Conservation (phyloP, 495 filamentous ascomycete species). For the Pseudoneurospora amorphoporcata region DNA sequence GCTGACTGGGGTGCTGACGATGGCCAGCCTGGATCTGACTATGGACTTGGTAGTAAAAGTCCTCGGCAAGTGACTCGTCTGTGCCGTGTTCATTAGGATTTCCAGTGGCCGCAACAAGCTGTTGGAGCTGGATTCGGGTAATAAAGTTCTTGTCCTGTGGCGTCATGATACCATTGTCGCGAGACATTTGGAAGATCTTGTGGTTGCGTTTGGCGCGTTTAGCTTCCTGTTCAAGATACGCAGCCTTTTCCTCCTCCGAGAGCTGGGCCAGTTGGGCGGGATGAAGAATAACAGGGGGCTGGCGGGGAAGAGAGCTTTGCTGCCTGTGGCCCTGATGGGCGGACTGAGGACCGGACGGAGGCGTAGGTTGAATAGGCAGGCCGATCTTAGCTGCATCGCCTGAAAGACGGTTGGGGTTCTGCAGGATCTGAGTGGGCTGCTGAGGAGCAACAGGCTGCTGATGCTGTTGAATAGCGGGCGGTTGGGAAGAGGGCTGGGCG, state of each 20-base stretch:
- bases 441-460: constrained; percentile 36
- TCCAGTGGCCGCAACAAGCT: constrained; percentile 83
- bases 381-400: constrained; percentile 27
- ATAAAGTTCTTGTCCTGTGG: constrained; percentile 99
- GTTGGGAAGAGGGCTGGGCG: constrained; percentile 16
- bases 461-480: constrained; percentile 31
- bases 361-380: constrained; percentile 14
- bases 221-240: constrained; percentile 80
- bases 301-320: constrained; percentile 28
- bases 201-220: constrained; percentile 95
- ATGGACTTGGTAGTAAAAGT: constrained; percentile 98
- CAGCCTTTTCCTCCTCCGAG: constrained; percentile 65
- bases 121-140: constrained; percentile 92
- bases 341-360: constrained; percentile 8
- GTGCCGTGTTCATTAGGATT: constrained; percentile 69
- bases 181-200: constrained; percentile 90
- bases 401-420: constrained; percentile 36
- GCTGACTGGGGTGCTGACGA: constrained; percentile 79
- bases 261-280: constrained; percentile 67
- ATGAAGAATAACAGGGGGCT: constrained; percentile 46
- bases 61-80: constrained; percentile 72
- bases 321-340: constrained; percentile 24
- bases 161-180: constrained; percentile 96
- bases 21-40: constrained; percentile 84
- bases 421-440: constrained; percentile 48